Evolutionary conservation across 2,329 filamentous ascomycete genomes (phyloP).

Genomic region (Zymoseptoria brevis): DNA sequence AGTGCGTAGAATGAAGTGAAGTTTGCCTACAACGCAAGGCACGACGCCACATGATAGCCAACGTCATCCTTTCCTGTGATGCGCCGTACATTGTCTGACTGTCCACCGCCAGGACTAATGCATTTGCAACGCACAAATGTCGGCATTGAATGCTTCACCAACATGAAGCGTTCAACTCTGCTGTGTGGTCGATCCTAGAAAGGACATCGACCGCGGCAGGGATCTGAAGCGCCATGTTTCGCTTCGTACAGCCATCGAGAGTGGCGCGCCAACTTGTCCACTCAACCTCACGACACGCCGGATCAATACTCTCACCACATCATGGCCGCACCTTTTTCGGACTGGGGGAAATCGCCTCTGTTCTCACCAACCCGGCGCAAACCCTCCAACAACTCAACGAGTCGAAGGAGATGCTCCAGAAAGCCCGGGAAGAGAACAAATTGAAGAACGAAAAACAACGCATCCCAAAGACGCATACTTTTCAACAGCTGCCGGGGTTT

Average conservation of each 20-base stretch:
- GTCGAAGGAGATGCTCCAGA: conserved; percentile 12
- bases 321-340: conserved; percentile 8
- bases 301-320: not conserved
- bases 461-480: conserved; percentile 14
- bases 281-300: not conserved
- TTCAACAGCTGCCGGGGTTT: conserved; percentile 12
- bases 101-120: not conserved
- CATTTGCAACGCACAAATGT: not conserved
- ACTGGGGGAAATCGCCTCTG: conserved; percentile 10
- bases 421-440: conserved; percentile 12
- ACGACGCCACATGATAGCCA: not conserved
- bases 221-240: not conserved
- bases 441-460: conserved; percentile 10
- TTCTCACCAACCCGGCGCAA: conserved; percentile 12
- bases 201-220: not conserved
- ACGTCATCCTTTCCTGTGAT: not conserved
- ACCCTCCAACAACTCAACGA: conserved; percentile 13
- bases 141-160: not conserved
- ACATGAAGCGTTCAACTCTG: not conserved
- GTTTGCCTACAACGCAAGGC: not conserved
- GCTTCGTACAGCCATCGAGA: not conserved
- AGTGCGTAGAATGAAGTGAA: not conserved
- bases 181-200: not conserved
- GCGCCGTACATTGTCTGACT: not conserved
- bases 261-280: not conserved